A percentile compares a stretch with the other conserved stretches of the same genome.
These are phyloP conservation scores for Fusarium floridanum DNA, from an alignment of 2,329 filamentous ascomycete species.

Conservation along the genomic window DNA sequence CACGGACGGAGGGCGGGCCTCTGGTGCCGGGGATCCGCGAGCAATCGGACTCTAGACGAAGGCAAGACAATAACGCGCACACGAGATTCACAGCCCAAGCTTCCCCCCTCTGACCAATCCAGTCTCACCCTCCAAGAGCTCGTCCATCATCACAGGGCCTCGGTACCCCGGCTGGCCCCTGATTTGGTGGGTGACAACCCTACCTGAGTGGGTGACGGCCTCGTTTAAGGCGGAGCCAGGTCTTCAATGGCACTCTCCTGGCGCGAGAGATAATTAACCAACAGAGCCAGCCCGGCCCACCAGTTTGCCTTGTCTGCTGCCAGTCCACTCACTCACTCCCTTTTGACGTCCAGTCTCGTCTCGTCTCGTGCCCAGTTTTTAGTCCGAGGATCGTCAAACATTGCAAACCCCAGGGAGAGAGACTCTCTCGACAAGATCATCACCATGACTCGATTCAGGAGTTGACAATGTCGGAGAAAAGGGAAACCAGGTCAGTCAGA, in stretches of 20 bases:
- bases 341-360: constrained; percentile 1
- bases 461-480: not conserved
- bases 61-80: not conserved
- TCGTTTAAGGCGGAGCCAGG: constrained; percentile 4
- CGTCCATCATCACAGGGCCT: constrained; percentile 2
- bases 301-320: not conserved
- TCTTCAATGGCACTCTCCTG: constrained; percentile 1
- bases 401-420: not conserved
- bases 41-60: not conserved
- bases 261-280: constrained; percentile 5
- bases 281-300: not conserved
- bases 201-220: not conserved
- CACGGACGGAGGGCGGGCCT: not conserved
- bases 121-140: not conserved
- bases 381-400: not conserved
- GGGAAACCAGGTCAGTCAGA: not conserved
- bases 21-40: not conserved
- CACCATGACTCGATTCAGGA: not conserved
- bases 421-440: not conserved
- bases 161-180: constrained; percentile 5
- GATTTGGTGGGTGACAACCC: constrained; percentile 2
- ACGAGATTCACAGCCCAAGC: constrained; percentile 5
- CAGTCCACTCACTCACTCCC: not conserved
- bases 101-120: not conserved
- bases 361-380: constrained; percentile 4